Evolutionary conservation across 306 rosid genomes (phyloP), one percentile per base, ranked within the genome.

Genomic region (Inga leiocalycina): DNA sequence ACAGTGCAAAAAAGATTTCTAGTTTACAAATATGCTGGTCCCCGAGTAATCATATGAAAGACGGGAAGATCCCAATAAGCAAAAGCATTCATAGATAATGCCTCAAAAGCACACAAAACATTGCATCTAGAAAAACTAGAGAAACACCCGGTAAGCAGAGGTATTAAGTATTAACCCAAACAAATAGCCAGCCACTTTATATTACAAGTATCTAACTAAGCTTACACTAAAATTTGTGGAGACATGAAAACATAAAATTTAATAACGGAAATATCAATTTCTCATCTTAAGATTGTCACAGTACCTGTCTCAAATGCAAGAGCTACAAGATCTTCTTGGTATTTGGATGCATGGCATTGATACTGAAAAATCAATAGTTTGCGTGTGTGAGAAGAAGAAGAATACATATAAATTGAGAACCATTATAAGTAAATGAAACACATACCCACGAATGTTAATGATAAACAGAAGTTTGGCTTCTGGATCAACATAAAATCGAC

Each of bases 401-500:
- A 27, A 27, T 4, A 52, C 32, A 8, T 6, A 35, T 0, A 5
- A 79, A 22, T 2, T 10, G 13, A 0, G 3, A 35, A 2, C 20
- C 32, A 17, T 35, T 5, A 12, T 1, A 17, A 68, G 3, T 0
- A 30, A 61, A 39, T 5, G 73, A 12, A 78, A 9, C 4, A 83
- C 96, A 71, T 83, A 93, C 99, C 99, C 98, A 11, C 98, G 93
- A 39, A 93, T 95, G 32, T 93, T 92, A 70, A 95, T 49, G 3
- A 93, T 93, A 27, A 93, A 95, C 81, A 95, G 80, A 5, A 95
- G 94, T 88, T 93, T 93, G 1, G 98, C 94, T 74, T 95, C 98
- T 1, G 97, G 98, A 64, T 93, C 97, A 27, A 95, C 99, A 87
- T 95, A 95, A 76, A 93, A 95, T 59, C 99, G 97, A 65, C 99